Conservation (phyloP, 2,329 filamentous ascomycete genomes). For the Fusarium transvaalense region DNA sequence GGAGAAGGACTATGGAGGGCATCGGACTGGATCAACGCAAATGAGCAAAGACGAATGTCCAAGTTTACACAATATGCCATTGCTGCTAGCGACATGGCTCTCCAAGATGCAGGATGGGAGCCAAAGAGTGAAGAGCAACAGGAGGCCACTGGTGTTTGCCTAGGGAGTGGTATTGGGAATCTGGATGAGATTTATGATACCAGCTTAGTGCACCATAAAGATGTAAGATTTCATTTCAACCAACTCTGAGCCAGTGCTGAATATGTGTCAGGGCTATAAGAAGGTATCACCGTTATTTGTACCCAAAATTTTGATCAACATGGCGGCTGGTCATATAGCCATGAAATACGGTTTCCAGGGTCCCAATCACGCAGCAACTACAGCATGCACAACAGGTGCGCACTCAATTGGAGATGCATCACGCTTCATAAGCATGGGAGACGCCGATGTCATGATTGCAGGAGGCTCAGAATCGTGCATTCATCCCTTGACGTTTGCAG, state of each 20-base stretch:
- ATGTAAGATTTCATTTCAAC: conserved; percentile 64
- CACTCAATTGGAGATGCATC: conserved; percentile 95
- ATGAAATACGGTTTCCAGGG: conserved; percentile 92
- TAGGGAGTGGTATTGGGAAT: conserved; percentile 96
- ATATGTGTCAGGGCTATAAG: conserved; percentile 77
- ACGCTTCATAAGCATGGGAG: conserved; percentile 90
- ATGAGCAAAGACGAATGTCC: conserved; percentile 83
- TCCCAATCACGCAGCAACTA: conserved; percentile 92
- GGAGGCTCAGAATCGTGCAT: conserved; percentile 96
- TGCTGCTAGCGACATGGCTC: conserved; percentile 86
- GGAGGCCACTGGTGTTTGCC: conserved; percentile 87
- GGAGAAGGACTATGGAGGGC: conserved; percentile 63
- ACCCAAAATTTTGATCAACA: conserved; percentile 91
- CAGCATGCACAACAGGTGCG: conserved; percentile 94
- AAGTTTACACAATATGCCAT: conserved; percentile 91
- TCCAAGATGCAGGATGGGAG: conserved; percentile 84
- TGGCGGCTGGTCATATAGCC: conserved; percentile 93
- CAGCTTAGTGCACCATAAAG: conserved; percentile 78
- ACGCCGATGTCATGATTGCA: conserved; percentile 96
- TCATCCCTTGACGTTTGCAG: conserved; percentile 91
- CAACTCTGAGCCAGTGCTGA: conserved; percentile 16
- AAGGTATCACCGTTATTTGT: conserved; percentile 96
- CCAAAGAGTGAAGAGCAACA: conserved; percentile 70
- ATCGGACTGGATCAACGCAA: conserved; percentile 65
- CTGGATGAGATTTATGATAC: conserved; percentile 91